A percentile compares a stretch with the other conserved stretches of the same genome.
phyloP scores from a whole-genome alignment of 805 yeast species.

The Wickerhamiella brachini region DNA sequence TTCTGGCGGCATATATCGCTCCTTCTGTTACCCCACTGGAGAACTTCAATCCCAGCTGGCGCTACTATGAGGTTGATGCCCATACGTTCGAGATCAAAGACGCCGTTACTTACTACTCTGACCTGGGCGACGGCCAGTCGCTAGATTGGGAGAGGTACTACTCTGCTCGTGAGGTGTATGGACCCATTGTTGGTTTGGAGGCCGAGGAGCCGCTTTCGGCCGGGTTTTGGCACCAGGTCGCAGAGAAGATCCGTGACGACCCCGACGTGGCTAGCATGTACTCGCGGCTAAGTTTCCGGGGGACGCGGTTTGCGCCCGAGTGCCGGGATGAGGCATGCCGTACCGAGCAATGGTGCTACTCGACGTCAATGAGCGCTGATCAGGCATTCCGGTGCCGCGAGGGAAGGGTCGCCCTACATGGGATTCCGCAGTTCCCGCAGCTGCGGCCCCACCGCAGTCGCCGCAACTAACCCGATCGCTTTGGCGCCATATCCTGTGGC shows the following conservation, averaged over 20 bases:
- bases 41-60: constrained; percentile 55
- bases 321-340: constrained; percentile 30
- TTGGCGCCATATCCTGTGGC: too few relatives aligned
- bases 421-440: constrained; percentile 19
- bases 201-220: constrained; percentile 45
- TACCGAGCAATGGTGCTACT: constrained; percentile 29
- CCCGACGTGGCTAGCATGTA: constrained; percentile 36
- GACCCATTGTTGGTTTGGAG: constrained; percentile 41
- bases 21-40: constrained; percentile 53
- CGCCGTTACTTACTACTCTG: constrained; percentile 44
- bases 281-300: constrained; percentile 36
- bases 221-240: constrained; percentile 51
- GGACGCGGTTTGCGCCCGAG: constrained; percentile 39
- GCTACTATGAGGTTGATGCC: constrained; percentile 54
- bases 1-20: constrained; percentile 49
- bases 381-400: constrained; percentile 18
- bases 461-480: too few relatives aligned
- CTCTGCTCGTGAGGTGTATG: constrained; percentile 47
- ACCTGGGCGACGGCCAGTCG: constrained; percentile 32
- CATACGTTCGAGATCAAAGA: constrained; percentile 48
- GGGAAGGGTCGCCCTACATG: neutral
- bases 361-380: constrained; percentile 22
- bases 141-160: constrained; percentile 53
- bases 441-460: constrained; percentile 15
- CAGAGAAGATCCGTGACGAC: constrained; percentile 31